A percentile compares a stretch with the other conserved stretches of the same genome.
Conservation (phyloP, 164 flowering plant genomes). For the Berberis thunbergii region DNA sequence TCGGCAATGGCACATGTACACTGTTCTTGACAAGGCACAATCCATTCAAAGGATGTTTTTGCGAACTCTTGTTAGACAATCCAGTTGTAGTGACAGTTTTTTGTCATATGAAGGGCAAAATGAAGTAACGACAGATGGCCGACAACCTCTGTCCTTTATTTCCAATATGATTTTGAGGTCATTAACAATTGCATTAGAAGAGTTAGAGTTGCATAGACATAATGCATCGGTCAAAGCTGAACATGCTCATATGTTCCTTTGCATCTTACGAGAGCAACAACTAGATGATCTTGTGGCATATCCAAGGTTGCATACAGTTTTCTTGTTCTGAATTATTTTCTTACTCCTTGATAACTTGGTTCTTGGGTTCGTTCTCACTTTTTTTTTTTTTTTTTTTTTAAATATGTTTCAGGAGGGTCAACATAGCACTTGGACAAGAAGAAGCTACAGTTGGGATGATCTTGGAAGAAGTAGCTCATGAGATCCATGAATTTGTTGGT, state of each 20-base stretch:
- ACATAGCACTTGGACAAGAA: constrained; percentile 40
- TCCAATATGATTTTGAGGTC: constrained; percentile 85
- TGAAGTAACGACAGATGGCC: constrained; percentile 19
- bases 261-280: constrained; percentile 75
- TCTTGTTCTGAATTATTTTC: neutral
- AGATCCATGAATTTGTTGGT: constrained; percentile 72
- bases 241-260: constrained; percentile 93
- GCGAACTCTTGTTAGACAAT: constrained; percentile 88
- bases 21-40: constrained; percentile 65
- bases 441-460: constrained; percentile 51
- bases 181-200: constrained; percentile 82
- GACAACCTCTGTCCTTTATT: constrained; percentile 54
- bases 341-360: neutral
- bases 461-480: constrained; percentile 63
- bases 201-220: constrained; percentile 84
- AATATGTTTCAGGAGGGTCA: constrained; percentile 47
- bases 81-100: constrained; percentile 46
- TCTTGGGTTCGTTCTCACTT: neutral
- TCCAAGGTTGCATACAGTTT: constrained; percentile 34
- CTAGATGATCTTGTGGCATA: constrained; percentile 77
- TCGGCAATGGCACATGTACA: constrained; percentile 96
- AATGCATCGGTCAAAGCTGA: constrained; percentile 65
- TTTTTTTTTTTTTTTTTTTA: too few relatives aligned
- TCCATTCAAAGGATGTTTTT: constrained; percentile 83
- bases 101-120: constrained; percentile 36